phyloP scores from a whole-genome alignment of 768 basidiomycete genomes.

The Solioccasus polychromus region DNA sequence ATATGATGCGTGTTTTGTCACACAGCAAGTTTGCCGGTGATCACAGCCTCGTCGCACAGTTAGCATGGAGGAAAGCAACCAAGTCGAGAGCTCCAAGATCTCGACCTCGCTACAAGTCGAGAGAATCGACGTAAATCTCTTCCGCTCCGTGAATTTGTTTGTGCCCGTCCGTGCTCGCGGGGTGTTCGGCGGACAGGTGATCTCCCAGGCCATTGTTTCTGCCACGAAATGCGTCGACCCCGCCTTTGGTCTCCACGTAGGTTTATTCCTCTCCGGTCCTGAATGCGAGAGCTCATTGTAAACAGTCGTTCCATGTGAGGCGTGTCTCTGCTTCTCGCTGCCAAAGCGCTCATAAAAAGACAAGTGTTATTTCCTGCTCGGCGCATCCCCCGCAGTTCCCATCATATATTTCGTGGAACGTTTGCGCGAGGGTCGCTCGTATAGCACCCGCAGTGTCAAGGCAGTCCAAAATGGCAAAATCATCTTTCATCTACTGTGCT shows the following conservation, averaged over 20 bases:
- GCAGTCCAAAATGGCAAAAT: conserved; percentile 52
- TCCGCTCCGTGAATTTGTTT: conserved; percentile 72
- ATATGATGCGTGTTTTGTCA: conserved; percentile 38
- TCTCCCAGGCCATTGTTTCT: conserved; percentile 80
- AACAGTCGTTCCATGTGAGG: conserved; percentile 65
- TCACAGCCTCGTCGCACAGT: neutral
- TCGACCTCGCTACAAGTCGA: conserved; percentile 77
- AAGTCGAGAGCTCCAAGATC: conserved; percentile 65
- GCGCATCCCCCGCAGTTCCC: conserved; percentile 68
- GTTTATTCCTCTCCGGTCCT: conserved; percentile 24
- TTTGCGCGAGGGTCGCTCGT: conserved; percentile 71
- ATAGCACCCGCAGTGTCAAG: conserved; percentile 62
- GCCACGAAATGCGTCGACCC: conserved; percentile 74
- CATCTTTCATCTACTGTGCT: conserved; percentile 71
- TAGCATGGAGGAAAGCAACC: conserved; percentile 40
- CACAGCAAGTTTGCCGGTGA: neutral
- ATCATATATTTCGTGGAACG: conserved; percentile 79
- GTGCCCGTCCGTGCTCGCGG: conserved; percentile 61
- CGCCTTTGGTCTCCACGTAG: conserved; percentile 67
- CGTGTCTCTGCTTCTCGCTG: neutral
- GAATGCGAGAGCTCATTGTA: neutral
- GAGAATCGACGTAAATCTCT: conserved; percentile 71
- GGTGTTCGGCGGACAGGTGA: conserved; percentile 88
- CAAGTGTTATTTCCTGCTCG: conserved; percentile 80
- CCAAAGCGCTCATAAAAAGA: conserved; percentile 5